Base-by-base conservation (phyloP, 2,329 filamentous ascomycete species). In the Byssothecium circinans region DNA sequence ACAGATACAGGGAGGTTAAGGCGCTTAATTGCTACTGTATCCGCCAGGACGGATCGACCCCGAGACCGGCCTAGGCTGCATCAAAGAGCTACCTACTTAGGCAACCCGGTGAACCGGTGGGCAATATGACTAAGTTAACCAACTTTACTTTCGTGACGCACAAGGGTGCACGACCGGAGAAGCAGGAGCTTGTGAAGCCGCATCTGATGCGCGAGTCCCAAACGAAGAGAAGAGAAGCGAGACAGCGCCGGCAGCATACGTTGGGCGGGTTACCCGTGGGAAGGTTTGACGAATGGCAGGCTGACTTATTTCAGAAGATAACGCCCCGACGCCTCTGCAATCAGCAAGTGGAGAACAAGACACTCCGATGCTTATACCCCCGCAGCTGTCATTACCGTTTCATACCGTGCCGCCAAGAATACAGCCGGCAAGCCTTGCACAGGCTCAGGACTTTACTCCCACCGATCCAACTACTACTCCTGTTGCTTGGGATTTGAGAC, bases 121-220 rank as follows among this genome's bases (percentile, higher is more conserved):
- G n/a, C n/a, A n/a, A n/a, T n/a, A n/a, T n/a, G n/a, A n/a, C n/a
- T n/a, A n/a, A n/a, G n/a, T n/a, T n/a, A n/a, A n/a, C n/a, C 5
- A 58, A 55, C 34, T 56, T 58, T 41, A 58, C 55, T 2, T 58
- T 58, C 27, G 55, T 58, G 10, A 40, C 52, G n/a, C 55, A 58
- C 46, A 53, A 56, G 19, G 55, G 55, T 1, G 52, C 52, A 15
- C 45, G 55, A n/a, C 55, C 55, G 10, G 55, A 56, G 39, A 45
- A 47, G 32, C 45, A 43, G 1, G 55, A 50, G 42, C 43, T 58
- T 3, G 55, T 58, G 17, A 58, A 58, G 40, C 53, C 55, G 10
- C 55, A 58, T 47, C 52, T 58, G 12, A 58, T 58, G 55, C 43
- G 55, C 27, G 55, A 58, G 35, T 52, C 48, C 3, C 55, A 58